These are phyloP conservation scores for Hypsizygus marmoreus DNA, from an alignment of 768 basidiomycete species.

Conservation along the genomic window DNA sequence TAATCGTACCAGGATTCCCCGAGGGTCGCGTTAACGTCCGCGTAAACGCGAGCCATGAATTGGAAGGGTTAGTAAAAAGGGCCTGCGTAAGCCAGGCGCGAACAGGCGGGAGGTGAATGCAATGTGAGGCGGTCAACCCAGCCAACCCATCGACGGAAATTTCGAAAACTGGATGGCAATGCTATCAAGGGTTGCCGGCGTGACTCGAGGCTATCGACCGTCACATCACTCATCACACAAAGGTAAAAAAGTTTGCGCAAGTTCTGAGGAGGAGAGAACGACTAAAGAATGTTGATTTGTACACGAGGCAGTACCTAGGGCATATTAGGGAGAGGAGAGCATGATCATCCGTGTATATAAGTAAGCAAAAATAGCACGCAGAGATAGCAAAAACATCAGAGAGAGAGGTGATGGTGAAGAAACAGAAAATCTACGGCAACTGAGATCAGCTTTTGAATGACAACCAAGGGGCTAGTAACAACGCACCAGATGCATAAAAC, in stretches of 20 bases:
- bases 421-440: no score
- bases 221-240: constrained; percentile 11
- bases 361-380: constrained; percentile 3
- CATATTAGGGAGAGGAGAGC: not conserved
- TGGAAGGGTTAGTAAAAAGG: constrained; percentile 7
- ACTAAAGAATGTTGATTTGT: no score
- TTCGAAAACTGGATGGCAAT: constrained; percentile 14
- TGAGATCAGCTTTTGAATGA: not conserved
- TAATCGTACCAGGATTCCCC: constrained; percentile 67
- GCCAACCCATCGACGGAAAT: constrained; percentile 18
- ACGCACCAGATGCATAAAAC: constrained; percentile 3
- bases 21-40: constrained; percentile 57
- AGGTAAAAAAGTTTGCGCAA: no score
- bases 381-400: not conserved
- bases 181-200: no score
- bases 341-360: not conserved
- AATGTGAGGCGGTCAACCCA: constrained; percentile 15
- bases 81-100: constrained; percentile 6
- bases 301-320: not conserved
- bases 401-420: no score
- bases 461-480: not conserved
- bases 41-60: constrained; percentile 52
- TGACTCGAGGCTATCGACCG: no score
- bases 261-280: no score
- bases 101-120: constrained; percentile 7